Evolutionary conservation across 345 rosid species (phyloP), one percentile per base, ranked within the genome.

Genomic region (Brassica nigra): DNA sequence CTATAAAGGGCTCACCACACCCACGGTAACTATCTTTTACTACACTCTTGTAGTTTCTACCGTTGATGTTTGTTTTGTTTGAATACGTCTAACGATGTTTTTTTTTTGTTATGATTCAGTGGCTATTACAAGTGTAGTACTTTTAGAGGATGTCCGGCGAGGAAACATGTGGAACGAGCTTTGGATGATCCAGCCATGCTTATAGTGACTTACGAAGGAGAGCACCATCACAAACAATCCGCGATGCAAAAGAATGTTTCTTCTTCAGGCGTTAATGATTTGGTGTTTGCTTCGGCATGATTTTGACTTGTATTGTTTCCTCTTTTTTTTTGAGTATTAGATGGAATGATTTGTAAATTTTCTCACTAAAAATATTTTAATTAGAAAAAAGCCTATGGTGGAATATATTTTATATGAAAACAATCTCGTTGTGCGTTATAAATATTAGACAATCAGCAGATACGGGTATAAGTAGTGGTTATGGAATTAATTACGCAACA

Each of bases 111-210:
- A 14, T 55, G 77, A 36, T 81, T 0, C 85, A 94, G 98, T 71
- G 98, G 97, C 23, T 95, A 95, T 55, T 95, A 95, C 83, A 92
- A 88, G 88, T 95, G 99, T 78, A 95, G 98, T 73, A 86, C 91
- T 0, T 42, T 90, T 63, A 84, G 93, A 83, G 97, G 92, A 6
- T 95, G 99, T 74, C 98, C 99, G 0, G 99, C 99, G 2, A 89
- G 94, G 90, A 95, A 95, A 76, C 99, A 95, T 84, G 99, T 95
- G 80, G 99, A 95, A 80, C 81, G 99, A 70, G 97, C 94, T 0
- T 77, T 86, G 0, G 98, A 92, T 66, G 98, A 95, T 81, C 97
- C 97, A 6, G 0, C 89, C 73, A 91, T 95, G 98, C 84, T 95
- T 76, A 89, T 92, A 3, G 99, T 95, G 44, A 91, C 98, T 0